These are phyloP conservation scores for Exophiala calicioides DNA, from an alignment of 2,329 filamentous ascomycete species.

Conservation along the genomic window DNA sequence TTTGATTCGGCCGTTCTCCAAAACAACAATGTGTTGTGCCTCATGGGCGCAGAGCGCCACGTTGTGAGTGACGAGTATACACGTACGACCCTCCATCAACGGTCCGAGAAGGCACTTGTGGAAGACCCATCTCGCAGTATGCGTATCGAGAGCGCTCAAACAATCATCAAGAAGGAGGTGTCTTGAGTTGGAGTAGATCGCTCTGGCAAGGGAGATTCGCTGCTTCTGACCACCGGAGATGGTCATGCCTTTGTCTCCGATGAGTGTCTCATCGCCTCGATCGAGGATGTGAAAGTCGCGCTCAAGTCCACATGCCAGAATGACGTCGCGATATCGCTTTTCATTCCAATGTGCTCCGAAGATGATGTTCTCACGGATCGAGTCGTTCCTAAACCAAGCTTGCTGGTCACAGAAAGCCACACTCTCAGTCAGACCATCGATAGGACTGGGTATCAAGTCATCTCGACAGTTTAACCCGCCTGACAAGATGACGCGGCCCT, in stretches of 20 bases:
- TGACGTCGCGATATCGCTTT: slow-evolving; percentile 80
- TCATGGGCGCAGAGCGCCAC: slow-evolving; percentile 80
- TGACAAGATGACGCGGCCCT: slow-evolving; percentile 80
- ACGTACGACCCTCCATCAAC: slow-evolving; percentile 84
- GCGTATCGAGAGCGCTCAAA: slow-evolving; percentile 92
- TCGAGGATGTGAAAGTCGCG: slow-evolving; percentile 91
- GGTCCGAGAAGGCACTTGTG: slow-evolving; percentile 86
- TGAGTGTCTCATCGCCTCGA: slow-evolving; percentile 85
- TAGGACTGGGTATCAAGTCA: slow-evolving; percentile 76
- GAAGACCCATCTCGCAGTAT: slow-evolving; percentile 98
- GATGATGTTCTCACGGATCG: slow-evolving; percentile 92
- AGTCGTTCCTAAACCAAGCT: slow-evolving; percentile 94
- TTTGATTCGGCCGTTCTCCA: slow-evolving; percentile 81
- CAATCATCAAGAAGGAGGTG: slow-evolving; percentile 94
- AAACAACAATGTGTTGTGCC: slow-evolving; percentile 76
- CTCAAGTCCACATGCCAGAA: slow-evolving; percentile 86
- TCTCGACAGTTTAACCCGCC: slow-evolving; percentile 83
- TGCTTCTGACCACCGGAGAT: slow-evolving; percentile 97
- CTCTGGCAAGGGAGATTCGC: slow-evolving; percentile 91
- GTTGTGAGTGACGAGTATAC: slow-evolving; percentile 95
- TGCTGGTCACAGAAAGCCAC: slow-evolving; percentile 96
- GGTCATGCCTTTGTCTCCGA: slow-evolving; percentile 96
- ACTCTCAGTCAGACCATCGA: slow-evolving; percentile 84
- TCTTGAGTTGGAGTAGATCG: slow-evolving; percentile 91
- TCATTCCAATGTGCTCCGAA: slow-evolving; percentile 82